Evolutionary conservation across 306 rosid species (phyloP).

Genomic region (Ormosia emarginata): DNA sequence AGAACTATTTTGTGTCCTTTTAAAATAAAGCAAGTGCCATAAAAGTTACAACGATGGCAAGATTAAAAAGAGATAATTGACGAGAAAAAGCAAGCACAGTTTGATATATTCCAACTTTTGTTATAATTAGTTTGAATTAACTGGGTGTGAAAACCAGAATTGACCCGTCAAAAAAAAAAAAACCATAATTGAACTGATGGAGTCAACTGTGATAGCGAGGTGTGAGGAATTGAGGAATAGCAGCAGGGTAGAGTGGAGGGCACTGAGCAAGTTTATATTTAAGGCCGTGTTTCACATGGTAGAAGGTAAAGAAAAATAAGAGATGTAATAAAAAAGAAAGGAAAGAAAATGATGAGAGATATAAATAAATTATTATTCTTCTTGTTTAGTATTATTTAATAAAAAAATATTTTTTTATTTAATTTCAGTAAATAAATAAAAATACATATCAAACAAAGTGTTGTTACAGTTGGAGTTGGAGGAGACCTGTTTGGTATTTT

Average conservation of each 20-base stretch:
- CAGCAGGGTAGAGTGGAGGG: background rate
- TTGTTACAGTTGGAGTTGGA: background rate
- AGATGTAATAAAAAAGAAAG: no score
- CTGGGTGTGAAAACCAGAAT: background rate
- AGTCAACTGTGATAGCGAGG: background rate
- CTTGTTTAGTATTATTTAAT: no score
- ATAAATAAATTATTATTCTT: no score
- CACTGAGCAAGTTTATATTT: background rate
- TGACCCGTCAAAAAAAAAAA: no score
- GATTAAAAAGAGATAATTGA: background rate
- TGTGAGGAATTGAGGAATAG: no score
- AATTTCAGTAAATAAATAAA: no score
- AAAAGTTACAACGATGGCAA: background rate
- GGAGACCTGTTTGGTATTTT: constrained; percentile 27
- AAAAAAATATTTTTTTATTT: no score
- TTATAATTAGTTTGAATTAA: background rate
- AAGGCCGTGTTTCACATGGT: no score
- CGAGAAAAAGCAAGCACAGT: background rate
- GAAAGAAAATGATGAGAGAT: no score
- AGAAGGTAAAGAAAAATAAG: no score
- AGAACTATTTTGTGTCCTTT: no score
- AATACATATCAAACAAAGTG: background rate
- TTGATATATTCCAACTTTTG: background rate
- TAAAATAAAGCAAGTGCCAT: no score
- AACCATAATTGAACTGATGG: background rate